Percentiles rank a stretch among this genome's conserved stretches.
Evolutionary conservation across 345 rosid genomes (phyloP).

Genomic region (Alliaria petiolata): DNA sequence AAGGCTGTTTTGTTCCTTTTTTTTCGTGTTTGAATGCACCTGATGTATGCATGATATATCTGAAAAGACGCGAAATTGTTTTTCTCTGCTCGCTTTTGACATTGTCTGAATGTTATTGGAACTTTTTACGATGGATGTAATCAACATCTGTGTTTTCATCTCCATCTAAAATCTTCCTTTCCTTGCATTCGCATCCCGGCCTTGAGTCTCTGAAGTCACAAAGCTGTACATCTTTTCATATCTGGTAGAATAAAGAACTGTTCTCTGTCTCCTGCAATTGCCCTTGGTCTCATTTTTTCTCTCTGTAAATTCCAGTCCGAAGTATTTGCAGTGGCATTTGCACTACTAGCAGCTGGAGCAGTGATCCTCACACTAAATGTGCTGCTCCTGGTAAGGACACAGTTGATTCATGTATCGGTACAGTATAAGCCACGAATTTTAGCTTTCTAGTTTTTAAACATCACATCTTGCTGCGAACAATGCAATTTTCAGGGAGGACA

Average conservation of each 20-base stretch:
- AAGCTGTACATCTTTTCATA: not conserved
- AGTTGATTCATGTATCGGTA: not conserved
- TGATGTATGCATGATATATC: not conserved
- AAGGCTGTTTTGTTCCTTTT: not conserved
- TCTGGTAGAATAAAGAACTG: not conserved
- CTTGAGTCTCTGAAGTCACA: not conserved
- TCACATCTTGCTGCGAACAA: not conserved
- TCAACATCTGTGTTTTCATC: not conserved
- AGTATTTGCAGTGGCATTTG: slow-evolving; percentile 97
- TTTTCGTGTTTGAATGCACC: not conserved
- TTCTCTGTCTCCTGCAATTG: not conserved
- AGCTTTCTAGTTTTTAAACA: not conserved
- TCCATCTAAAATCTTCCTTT: not conserved
- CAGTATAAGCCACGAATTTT: not conserved
- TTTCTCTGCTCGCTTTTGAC: not conserved
- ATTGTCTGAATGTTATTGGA: not conserved
- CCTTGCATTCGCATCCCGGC: too few relatives aligned
- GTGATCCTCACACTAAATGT: slow-evolving; percentile 90
- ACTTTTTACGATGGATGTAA: not conserved
- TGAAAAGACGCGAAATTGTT: not conserved
- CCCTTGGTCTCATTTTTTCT: not conserved
- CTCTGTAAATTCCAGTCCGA: slow-evolving; percentile 57
- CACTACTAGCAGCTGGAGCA: slow-evolving; percentile 93
- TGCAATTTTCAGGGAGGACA: slow-evolving; percentile 69
- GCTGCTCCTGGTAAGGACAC: slow-evolving; percentile 67